phyloP scores from a whole-genome alignment of 257 asterid genomes.

The Agastache rugosa region DNA sequence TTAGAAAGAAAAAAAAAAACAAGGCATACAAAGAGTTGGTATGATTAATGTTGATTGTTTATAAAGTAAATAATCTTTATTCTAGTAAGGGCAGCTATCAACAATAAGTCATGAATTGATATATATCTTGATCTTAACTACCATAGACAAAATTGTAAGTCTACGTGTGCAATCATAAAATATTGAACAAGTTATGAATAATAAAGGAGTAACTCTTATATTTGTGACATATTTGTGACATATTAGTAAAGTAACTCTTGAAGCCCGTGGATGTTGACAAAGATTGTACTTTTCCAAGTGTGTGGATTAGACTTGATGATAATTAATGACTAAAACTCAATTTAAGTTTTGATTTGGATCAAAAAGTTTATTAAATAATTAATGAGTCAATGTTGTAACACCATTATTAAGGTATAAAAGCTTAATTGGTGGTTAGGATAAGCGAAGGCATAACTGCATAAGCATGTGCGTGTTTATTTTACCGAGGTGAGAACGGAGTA shows the following conservation, averaged over 20 bases:
- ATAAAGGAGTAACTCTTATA: too few species aligned
- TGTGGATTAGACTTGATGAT: neutral
- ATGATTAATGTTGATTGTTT: too few species aligned
- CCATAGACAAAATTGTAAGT: neutral
- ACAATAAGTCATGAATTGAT: neutral
- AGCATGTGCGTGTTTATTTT: too few species aligned
- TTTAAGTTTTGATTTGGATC: neutral
- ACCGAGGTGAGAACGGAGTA: too few species aligned
- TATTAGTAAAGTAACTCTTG: neutral
- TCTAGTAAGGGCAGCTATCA: neutral
- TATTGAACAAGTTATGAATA: neutral
- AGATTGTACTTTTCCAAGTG: slow-evolving; percentile 8
- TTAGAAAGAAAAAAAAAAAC: too few species aligned
- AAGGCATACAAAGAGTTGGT: too few species aligned
- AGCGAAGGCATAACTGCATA: neutral
- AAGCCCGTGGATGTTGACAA: slow-evolving; percentile 31
- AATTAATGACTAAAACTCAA: neutral
- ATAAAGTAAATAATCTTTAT: too few species aligned
- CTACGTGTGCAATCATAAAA: neutral
- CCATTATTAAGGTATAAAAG: neutral
- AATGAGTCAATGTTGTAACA: slow-evolving; percentile 17
- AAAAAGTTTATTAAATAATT: neutral
- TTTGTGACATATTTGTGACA: too few species aligned
- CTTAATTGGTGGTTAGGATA: slow-evolving; percentile 13
- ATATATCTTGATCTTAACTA: neutral